These are phyloP conservation scores for Trapa bicornis DNA, from an alignment of 345 rosid species.

Conservation along the genomic window DNA sequence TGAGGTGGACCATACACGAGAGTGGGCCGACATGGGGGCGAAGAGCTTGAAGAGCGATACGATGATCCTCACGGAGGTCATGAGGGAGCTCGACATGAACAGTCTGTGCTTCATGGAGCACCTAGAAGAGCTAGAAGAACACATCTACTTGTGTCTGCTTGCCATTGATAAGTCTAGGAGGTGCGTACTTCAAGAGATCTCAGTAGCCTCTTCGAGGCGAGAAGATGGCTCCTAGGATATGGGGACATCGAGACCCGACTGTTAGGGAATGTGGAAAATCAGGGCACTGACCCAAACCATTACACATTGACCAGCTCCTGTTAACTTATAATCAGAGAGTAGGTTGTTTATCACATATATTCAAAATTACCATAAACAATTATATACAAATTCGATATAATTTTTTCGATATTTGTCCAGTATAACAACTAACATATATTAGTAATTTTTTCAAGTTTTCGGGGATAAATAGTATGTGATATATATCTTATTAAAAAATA, in stretches of 20 bases:
- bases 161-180: constrained; percentile 71
- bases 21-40: constrained; percentile 36
- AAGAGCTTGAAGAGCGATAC: constrained; percentile 26
- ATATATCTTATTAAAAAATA: too few species aligned
- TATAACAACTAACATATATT: too few species aligned
- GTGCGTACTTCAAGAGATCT: constrained; percentile 35
- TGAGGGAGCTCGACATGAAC: constrained; percentile 35
- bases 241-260: background rate
- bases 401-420: too few species aligned
- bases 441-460: too few species aligned
- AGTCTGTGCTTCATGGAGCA: constrained; percentile 45
- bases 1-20: constrained; percentile 53
- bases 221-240: background rate
- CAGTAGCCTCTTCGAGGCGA: background rate
- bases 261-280: too few species aligned
- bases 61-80: constrained; percentile 32
- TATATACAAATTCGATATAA: too few species aligned
- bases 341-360: too few species aligned
- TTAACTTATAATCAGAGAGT: too few species aligned
- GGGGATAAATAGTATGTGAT: too few species aligned
- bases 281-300: too few species aligned
- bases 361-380: too few species aligned
- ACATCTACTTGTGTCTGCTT: constrained; percentile 54
- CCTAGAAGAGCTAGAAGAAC: constrained; percentile 68
- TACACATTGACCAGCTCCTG: too few species aligned